phyloP scores from a whole-genome alignment of 1,139 yeast species.

The Geotrichum histeridarum region DNA sequence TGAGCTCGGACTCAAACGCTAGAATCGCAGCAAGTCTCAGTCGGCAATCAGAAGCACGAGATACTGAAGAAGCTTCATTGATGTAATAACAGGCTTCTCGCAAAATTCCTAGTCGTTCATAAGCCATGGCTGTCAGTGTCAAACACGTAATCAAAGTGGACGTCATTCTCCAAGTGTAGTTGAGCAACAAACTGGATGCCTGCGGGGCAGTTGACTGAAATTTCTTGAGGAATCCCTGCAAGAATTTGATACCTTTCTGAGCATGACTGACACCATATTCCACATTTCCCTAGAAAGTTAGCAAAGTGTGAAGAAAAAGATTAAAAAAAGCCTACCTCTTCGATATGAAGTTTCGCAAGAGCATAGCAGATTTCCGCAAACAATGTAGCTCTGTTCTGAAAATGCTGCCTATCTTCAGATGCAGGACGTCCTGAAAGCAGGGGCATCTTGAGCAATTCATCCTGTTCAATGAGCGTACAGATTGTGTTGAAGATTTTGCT shows the following conservation, averaged over 20 bases:
- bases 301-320: neutral
- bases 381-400: conserved; percentile 22
- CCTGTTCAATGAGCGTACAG: conserved; percentile 18
- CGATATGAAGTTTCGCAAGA: conserved; percentile 19
- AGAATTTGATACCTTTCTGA: conserved; percentile 22
- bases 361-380: conserved; percentile 21
- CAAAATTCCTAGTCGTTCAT: conserved; percentile 27
- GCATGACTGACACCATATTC: conserved; percentile 24
- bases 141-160: conserved; percentile 24
- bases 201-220: conserved; percentile 12
- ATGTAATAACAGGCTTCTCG: conserved; percentile 27
- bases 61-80: conserved; percentile 26
- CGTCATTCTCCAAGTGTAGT: conserved; percentile 21
- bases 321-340: conserved; percentile 5
- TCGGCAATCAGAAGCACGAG: conserved; percentile 22
- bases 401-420: conserved; percentile 22
- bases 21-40: conserved; percentile 24
- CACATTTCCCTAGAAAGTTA: conserved; percentile 18
- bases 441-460: conserved; percentile 17
- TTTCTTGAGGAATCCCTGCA: conserved; percentile 25
- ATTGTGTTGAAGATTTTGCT: conserved; percentile 14
- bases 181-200: conserved; percentile 7
- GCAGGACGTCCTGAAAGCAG: conserved; percentile 20
- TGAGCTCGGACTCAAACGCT: conserved; percentile 26
- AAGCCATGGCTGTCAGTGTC: conserved; percentile 23